Conservation (phyloP, 1,284 basidiomycete species). For the Neonothopanus nambi region DNA sequence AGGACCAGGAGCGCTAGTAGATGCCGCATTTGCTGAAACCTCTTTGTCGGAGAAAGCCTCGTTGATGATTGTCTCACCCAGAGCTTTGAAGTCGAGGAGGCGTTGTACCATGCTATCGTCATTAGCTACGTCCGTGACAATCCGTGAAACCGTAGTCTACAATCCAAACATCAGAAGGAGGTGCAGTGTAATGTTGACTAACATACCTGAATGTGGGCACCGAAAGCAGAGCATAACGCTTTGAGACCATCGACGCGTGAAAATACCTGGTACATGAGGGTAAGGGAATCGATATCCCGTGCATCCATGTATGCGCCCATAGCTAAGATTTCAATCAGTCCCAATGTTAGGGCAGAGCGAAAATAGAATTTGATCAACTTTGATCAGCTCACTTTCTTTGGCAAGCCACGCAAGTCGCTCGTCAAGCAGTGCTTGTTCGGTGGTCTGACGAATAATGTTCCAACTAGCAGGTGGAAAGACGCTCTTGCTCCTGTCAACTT, state of each 20-base stretch:
- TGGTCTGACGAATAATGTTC: conserved; percentile 46
- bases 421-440: conserved; percentile 57
- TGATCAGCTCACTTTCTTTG: conserved; percentile 44
- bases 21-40: conserved; percentile 20
- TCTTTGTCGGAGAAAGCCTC: conserved; percentile 40
- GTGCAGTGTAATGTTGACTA: background rate
- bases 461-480: conserved; percentile 55
- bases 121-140: conserved; percentile 56
- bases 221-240: conserved; percentile 60
- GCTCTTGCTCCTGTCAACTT: conserved; percentile 51
- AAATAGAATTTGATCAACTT: too few relatives aligned
- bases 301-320: conserved; percentile 57
- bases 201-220: conserved; percentile 54
- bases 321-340: conserved; percentile 39
- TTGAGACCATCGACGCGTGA: conserved; percentile 51
- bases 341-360: background rate
- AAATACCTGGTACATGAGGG: conserved; percentile 64
- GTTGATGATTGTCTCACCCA: conserved; percentile 54
- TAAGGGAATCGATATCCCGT: conserved; percentile 51
- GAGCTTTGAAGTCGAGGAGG: conserved; percentile 71
- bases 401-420: conserved; percentile 59
- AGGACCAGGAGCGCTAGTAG: conserved; percentile 31
- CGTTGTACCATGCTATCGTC: conserved; percentile 81
- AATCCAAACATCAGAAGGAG: background rate
- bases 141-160: conserved; percentile 52